Base-by-base conservation (phyloP, 805 yeast species). In the Yarrowia porcina region DNA sequence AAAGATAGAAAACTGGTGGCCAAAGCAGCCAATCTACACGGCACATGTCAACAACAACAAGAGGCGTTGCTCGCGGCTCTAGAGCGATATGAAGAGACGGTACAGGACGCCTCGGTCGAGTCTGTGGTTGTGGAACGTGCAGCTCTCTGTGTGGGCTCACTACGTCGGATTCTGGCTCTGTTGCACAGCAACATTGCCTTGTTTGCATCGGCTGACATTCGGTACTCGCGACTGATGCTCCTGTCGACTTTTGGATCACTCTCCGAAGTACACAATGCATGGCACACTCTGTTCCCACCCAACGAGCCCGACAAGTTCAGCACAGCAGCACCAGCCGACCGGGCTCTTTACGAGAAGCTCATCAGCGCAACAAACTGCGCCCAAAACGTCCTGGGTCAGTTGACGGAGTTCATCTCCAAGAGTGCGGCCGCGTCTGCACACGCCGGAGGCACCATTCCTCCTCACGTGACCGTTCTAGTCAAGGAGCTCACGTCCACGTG, bases 401-500 rank as follows among this genome's bases (percentile, higher is more conserved):
- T 90, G 61, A 88, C 86, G 4, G 79, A 77, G 38, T 72, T 72
- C 23, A 66, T 74, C 7, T 60, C 70, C 20, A 72, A 69, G 64
- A 72, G 72, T 27, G 77, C 75, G 23, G 74, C 71, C 56, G 73
- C 79, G 8, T 69, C 81, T 33, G 79, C 78, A 5, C 69, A 67
- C 21, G 69, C 57, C 1, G 65, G 65, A 25, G 52, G 64, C 15
- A 65, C 69, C 1, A 72, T 75, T n/a, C 73, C 73, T 18, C 71
- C 80, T n/a, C 70, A 73, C 5, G 80, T 85, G 33, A 85, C 89
- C 0, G 70, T 80, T 6, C 87, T 86, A 67, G 87, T 90, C 32
- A 85, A 86, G 67, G 97, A 90, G 54, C 77, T 92, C 54, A 87
- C 96, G 0, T 80, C 79, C 49, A 87, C 89, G 12, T 90, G 96